Evolutionary conservation across 164 flowering plant genomes (phyloP).

Genomic region (Vitis rupestris): DNA sequence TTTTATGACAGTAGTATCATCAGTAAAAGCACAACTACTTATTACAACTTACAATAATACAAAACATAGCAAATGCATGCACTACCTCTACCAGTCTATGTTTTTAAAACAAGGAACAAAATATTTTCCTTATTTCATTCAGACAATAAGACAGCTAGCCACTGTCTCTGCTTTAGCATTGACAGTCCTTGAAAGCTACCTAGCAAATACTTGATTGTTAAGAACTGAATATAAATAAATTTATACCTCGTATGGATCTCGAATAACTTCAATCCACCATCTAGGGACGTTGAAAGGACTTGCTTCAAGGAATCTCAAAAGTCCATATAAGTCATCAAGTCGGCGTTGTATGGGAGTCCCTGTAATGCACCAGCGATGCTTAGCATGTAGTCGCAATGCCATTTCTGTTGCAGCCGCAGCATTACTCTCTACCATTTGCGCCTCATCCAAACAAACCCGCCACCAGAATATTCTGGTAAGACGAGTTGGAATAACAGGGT

Average conservation of each 20-base stretch:
- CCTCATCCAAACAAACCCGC: constrained; percentile 98
- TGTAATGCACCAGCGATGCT: constrained; percentile 89
- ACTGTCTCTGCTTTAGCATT: neutral
- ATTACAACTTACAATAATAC: no score
- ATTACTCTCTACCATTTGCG: constrained; percentile 98
- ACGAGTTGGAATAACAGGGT: constrained; percentile 84
- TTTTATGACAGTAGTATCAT: no score
- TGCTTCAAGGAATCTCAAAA: constrained; percentile 71
- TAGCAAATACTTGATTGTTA: neutral
- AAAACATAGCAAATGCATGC: no score
- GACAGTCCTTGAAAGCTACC: neutral
- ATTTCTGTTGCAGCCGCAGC: constrained; percentile 88
- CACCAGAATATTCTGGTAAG: constrained; percentile 92
- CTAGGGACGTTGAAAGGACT: constrained; percentile 70
- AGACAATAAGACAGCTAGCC: neutral
- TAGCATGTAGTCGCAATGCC: constrained; percentile 80
- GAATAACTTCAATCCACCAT: constrained; percentile 90
- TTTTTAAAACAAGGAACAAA: neutral
- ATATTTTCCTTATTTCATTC: neutral
- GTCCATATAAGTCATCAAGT: constrained; percentile 90
- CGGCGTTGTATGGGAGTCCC: constrained; percentile 96
- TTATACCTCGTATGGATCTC: constrained; percentile 89
- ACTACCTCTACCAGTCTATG: no score
- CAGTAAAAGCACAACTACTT: no score
- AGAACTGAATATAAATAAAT: constrained; percentile 1